A percentile compares a stretch with the other conserved stretches of the same genome.
Evolutionary conservation across 306 rosid species (phyloP).

Genomic region (Lathyrus sativus): DNA sequence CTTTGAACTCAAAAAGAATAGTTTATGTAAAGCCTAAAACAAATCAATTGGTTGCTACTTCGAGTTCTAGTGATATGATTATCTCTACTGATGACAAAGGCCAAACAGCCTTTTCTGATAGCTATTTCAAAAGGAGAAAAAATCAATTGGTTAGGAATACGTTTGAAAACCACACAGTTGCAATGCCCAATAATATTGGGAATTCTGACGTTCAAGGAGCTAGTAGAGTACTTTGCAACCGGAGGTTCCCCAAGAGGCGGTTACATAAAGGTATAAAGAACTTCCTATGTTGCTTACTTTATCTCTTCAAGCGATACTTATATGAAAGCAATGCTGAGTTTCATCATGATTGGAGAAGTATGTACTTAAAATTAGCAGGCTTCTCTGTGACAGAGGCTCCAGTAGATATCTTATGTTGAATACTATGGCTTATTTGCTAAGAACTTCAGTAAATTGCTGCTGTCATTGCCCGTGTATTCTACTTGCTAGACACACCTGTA

Average conservation of each 20-base stretch:
- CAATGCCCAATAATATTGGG: slow-evolving; percentile 44
- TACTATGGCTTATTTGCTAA: slow-evolving; percentile 21
- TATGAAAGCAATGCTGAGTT: slow-evolving; percentile 21
- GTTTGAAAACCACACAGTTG: slow-evolving; percentile 52
- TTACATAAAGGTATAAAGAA: slow-evolving; percentile 62
- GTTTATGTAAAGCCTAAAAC: slow-evolving; percentile 77
- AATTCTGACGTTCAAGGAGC: slow-evolving; percentile 50
- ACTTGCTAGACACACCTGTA: slow-evolving; percentile 7
- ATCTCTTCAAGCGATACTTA: slow-evolving; percentile 23
- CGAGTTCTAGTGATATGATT: slow-evolving; percentile 57
- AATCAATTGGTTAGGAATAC: slow-evolving; percentile 81
- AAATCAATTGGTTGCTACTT: slow-evolving; percentile 85
- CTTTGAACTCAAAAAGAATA: slow-evolving; percentile 56
- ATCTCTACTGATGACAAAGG: slow-evolving; percentile 50
- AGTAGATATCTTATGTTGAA: slow-evolving; percentile 29
- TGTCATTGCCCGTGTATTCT: slow-evolving; percentile 8
- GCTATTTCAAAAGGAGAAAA: slow-evolving; percentile 85
- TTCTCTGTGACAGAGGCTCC: slow-evolving; percentile 28
- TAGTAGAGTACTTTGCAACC: slow-evolving; percentile 51
- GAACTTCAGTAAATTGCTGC: slow-evolving; percentile 17
- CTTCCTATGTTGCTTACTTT: slow-evolving; percentile 26
- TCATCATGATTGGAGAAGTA: slow-evolving; percentile 10
- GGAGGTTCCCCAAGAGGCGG: slow-evolving; percentile 61
- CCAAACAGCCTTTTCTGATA: slow-evolving; percentile 60
- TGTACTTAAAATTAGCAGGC: slow-evolving; percentile 16